Evolutionary conservation across 805 yeast species (phyloP), one percentile per base, ranked within the genome.

Genomic region (Candida germanica): DNA sequence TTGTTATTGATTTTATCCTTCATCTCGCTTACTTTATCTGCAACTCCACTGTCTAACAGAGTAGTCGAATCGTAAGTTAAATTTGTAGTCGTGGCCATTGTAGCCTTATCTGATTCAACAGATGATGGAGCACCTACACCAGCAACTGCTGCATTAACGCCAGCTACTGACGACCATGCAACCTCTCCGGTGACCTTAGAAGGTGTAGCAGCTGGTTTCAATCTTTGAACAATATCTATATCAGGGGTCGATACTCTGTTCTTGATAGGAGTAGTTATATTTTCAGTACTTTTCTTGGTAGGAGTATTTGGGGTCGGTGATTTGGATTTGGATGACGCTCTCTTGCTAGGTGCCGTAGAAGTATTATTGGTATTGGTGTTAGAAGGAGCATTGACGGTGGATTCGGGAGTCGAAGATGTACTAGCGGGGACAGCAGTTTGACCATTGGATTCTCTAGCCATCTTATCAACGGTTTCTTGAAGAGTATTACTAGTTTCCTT

Each of bases 91-190:
- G 12, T 24, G 22, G 17, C 29, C 11, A 29, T 9, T 10, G 24
- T 14, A 17, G 34, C 18, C 18, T 21, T 29, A 9, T 40, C 34
- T 9, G 43, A 23, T 19, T 36, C 38, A 13, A 28, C 22, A 31
- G 37, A 19, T 6, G 35, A 25, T n/a, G 41, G 33, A 17, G 29
- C 32, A 2, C 43, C n/a, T 11, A 29, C 38, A 1, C 46, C 20
- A 3, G 47, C 11, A 16, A 36, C 37, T 9, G 45, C 43, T 16
- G 42, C 47, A 20, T 46, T 37, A 6, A 56, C 71, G 5, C 74
- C 73, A 4, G 78, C 80, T 4, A 79, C 79, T 1, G 77, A 61
- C 0, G 81, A 66, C 66, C 80, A 77, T 49, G 77, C 77, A 35
- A 77, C 55, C 31, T 72, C 76, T 10, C 77, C 77, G 6, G 71